Percentiles rank a stretch among this genome's conserved stretches.
Conservation (phyloP, 352 stramenopile species). For the Globisporangium paddicum region DNA sequence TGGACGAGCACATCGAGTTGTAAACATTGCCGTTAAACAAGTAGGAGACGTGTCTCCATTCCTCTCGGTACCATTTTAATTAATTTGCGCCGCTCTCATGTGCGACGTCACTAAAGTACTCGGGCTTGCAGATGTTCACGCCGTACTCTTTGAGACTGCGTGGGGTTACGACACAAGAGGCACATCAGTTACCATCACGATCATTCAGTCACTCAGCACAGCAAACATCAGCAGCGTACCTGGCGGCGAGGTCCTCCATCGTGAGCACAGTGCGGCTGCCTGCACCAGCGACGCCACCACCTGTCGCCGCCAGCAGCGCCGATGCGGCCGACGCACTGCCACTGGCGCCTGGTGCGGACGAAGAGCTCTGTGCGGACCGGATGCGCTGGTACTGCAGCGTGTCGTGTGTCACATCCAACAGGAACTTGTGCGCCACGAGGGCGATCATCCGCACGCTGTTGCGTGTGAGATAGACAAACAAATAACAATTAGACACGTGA, state of each 20-base stretch:
- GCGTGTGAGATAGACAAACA: not conserved
- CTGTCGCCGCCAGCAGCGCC: slow-evolving; percentile 5
- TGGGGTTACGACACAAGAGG: too few species aligned
- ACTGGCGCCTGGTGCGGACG: slow-evolving; percentile 5
- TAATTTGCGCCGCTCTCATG: slow-evolving; percentile 16
- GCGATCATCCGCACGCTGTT: slow-evolving; percentile 61
- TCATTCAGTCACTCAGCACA: too few species aligned
- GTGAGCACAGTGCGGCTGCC: slow-evolving; percentile 41
- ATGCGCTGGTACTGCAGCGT: slow-evolving; percentile 78
- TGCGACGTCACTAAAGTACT: slow-evolving; percentile 70
- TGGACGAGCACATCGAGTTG: slow-evolving; percentile 42
- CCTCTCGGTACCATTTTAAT: not conserved
- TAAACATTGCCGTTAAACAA: slow-evolving; percentile 4
- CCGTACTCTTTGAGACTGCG: slow-evolving; percentile 74
- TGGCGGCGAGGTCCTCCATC: slow-evolving; percentile 70
- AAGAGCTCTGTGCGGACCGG: slow-evolving; percentile 25
- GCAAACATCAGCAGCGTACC: slow-evolving; percentile 12
- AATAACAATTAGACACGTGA: not conserved
- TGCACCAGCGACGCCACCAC: slow-evolving; percentile 13
- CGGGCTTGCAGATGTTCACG: slow-evolving; percentile 73
- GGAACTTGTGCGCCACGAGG: slow-evolving; percentile 73
- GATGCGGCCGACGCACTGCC: slow-evolving; percentile 1
- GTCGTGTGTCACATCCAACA: slow-evolving; percentile 75
- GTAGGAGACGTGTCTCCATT: not conserved
- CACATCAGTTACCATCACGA: too few species aligned